Percentiles rank a stretch among this genome's conserved stretches.
Evolutionary conservation across 2,329 filamentous ascomycete genomes (phyloP).

Genomic region (Fusarium agapanthi): DNA sequence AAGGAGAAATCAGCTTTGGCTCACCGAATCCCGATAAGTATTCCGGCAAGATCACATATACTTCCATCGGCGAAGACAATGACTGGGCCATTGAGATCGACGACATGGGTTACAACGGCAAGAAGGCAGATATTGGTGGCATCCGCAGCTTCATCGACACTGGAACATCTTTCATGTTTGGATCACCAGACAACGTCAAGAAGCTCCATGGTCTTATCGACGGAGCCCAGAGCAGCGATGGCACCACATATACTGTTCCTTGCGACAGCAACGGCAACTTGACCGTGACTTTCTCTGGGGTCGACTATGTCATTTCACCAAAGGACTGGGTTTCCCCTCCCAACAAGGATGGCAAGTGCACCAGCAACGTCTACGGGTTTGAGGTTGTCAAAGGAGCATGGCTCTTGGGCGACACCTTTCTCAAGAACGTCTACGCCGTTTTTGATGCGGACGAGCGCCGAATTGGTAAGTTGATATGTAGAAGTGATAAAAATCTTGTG

Average conservation of each 20-base stretch:
- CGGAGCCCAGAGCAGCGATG: slow-evolving; percentile 64
- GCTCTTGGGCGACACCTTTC: slow-evolving; percentile 85
- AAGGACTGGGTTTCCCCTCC: slow-evolving; percentile 74
- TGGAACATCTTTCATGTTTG: slow-evolving; percentile 82
- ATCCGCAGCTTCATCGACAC: slow-evolving; percentile 80
- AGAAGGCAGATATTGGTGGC: slow-evolving; percentile 63
- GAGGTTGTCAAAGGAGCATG: slow-evolving; percentile 73
- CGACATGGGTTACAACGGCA: slow-evolving; percentile 69
- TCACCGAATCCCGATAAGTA: slow-evolving; percentile 72
- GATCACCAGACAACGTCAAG: slow-evolving; percentile 72
- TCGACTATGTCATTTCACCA: slow-evolving; percentile 71
- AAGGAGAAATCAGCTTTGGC: slow-evolving; percentile 83
- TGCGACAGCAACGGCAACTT: slow-evolving; percentile 72
- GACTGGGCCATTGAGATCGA: slow-evolving; percentile 80
- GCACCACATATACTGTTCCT: slow-evolving; percentile 74
- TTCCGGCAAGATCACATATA: slow-evolving; percentile 74
- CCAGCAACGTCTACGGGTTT: slow-evolving; percentile 79
- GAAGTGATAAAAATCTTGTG: background rate
- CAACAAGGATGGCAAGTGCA: slow-evolving; percentile 58
- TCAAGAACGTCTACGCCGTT: slow-evolving; percentile 89
- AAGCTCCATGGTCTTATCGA: slow-evolving; percentile 74
- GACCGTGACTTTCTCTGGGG: slow-evolving; percentile 73
- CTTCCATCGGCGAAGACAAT: slow-evolving; percentile 59
- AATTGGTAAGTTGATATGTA: slow-evolving; percentile 61
- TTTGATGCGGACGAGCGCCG: slow-evolving; percentile 78